Percentiles rank a stretch among this genome's conserved stretches.
Evolutionary conservation across 2,329 filamentous ascomycete genomes (phyloP).

Genomic region (Sclerotiophoma versabilis): DNA sequence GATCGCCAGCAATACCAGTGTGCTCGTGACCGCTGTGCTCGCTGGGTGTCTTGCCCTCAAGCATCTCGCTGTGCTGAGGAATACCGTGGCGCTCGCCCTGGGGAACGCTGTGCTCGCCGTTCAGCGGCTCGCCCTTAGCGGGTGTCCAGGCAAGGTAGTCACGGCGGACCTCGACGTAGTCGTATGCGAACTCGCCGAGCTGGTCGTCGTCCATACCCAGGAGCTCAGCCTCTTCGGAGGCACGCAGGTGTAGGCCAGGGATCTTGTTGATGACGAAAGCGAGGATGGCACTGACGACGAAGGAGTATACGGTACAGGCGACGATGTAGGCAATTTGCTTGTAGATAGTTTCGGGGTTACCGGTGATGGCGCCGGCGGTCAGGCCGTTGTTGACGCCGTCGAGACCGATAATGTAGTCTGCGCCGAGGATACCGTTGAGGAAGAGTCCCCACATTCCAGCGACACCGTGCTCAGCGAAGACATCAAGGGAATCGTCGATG

Average conservation of each 20-base stretch:
- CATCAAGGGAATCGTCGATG: slow-evolving; percentile 87
- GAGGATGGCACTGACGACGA: slow-evolving; percentile 75
- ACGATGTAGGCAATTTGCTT: slow-evolving; percentile 81
- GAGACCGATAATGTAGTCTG: slow-evolving; percentile 75
- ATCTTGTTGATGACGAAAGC: slow-evolving; percentile 78
- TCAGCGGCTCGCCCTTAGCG: slow-evolving; percentile 69
- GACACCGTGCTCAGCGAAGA: slow-evolving; percentile 88
- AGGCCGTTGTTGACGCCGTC: slow-evolving; percentile 75
- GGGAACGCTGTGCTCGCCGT: slow-evolving; percentile 67
- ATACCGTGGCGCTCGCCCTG: slow-evolving; percentile 74
- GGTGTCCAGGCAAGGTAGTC: slow-evolving; percentile 91
- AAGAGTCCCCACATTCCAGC: slow-evolving; percentile 83
- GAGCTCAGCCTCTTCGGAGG: slow-evolving; percentile 81
- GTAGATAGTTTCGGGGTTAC: slow-evolving; percentile 77
- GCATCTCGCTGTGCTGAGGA: slow-evolving; percentile 71
- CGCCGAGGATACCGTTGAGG: slow-evolving; percentile 78
- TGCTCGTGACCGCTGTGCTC: slow-evolving; percentile 54
- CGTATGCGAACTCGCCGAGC: slow-evolving; percentile 88
- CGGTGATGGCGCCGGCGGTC: slow-evolving; percentile 71
- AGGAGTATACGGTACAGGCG: slow-evolving; percentile 71
- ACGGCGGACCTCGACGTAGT: slow-evolving; percentile 87
- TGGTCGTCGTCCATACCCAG: slow-evolving; percentile 91
- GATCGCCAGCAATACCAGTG: slow-evolving; percentile 59
- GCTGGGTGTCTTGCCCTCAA: slow-evolving; percentile 62
- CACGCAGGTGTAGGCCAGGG: slow-evolving; percentile 80